Conservation (phyloP, 768 basidiomycete species). For the Trametopsis cervina region DNA sequence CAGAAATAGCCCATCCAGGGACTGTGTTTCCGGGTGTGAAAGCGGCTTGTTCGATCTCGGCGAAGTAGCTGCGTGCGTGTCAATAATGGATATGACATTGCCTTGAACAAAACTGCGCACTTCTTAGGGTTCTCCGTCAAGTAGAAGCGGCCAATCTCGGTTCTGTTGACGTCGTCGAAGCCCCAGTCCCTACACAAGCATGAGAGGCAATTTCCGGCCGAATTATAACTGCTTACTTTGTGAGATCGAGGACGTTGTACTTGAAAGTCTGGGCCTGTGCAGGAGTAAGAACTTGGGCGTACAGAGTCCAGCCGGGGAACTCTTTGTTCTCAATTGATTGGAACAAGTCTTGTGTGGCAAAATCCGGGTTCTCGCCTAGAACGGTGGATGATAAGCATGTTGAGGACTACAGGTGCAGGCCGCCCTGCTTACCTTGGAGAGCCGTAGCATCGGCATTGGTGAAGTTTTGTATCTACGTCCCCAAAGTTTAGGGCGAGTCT, state of each 20-base stretch:
- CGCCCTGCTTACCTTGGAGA: slow-evolving; percentile 26
- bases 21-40: slow-evolving; percentile 48
- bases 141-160: slow-evolving; percentile 32
- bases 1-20: slow-evolving; percentile 39
- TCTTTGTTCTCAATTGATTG: slow-evolving; percentile 46
- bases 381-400: not conserved
- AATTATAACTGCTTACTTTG: slow-evolving; percentile 28
- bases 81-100: not conserved
- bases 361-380: slow-evolving; percentile 35
- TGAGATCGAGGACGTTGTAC: slow-evolving; percentile 43
- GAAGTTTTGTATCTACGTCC: slow-evolving; percentile 32
- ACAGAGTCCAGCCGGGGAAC: slow-evolving; percentile 52
- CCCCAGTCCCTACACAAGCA: slow-evolving; percentile 26
- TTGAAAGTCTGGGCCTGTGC: slow-evolving; percentile 43
- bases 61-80: slow-evolving; percentile 22
- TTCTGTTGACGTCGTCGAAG: slow-evolving; percentile 25
- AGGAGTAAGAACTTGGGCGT: slow-evolving; percentile 47
- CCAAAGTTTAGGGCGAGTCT: slow-evolving; percentile 23
- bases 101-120: slow-evolving; percentile 10
- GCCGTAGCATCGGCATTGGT: slow-evolving; percentile 29
- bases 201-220: not conserved
- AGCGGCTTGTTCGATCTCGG: slow-evolving; percentile 36
- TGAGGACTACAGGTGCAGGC: not conserved
- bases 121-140: slow-evolving; percentile 31
- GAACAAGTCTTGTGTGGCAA: slow-evolving; percentile 46